These are phyloP conservation scores for Ammopiptanthus mongolicus DNA, from an alignment of 306 rosid genomes.

Conservation along the genomic window DNA sequence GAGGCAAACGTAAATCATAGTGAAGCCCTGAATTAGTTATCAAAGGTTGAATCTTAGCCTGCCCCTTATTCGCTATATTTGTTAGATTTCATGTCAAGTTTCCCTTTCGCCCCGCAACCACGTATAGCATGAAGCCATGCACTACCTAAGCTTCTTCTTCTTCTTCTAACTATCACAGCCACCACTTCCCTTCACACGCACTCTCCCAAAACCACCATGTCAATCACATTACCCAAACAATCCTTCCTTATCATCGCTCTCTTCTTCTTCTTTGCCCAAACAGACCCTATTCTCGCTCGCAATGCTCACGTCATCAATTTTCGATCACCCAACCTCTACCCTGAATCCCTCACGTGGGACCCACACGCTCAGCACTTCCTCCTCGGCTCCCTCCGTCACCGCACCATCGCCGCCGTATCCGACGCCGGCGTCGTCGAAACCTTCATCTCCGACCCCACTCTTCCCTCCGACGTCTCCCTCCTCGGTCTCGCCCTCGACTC, in stretches of 20 bases:
- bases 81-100: too few species aligned
- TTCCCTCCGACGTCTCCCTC: slow-evolving; percentile 54
- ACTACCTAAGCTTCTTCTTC: not conserved
- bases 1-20: too few species aligned
- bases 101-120: too few species aligned
- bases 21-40: too few species aligned
- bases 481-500: slow-evolving; percentile 61
- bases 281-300: slow-evolving; percentile 26
- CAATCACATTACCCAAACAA: not conserved
- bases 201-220: not conserved
- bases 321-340: slow-evolving; percentile 63
- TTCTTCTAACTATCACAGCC: not conserved
- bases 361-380: slow-evolving; percentile 66
- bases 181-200: not conserved
- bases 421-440: slow-evolving; percentile 74
- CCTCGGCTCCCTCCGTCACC: slow-evolving; percentile 50
- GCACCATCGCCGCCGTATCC: slow-evolving; percentile 53
- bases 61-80: too few species aligned
- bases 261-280: not conserved
- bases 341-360: slow-evolving; percentile 65
- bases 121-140: not conserved
- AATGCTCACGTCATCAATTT: slow-evolving; percentile 59
- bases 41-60: too few species aligned
- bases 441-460: slow-evolving; percentile 44
- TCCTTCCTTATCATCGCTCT: not conserved